Conservation (phyloP, 169 alveolate genomes). For the Plasmodium adleri region DNA sequence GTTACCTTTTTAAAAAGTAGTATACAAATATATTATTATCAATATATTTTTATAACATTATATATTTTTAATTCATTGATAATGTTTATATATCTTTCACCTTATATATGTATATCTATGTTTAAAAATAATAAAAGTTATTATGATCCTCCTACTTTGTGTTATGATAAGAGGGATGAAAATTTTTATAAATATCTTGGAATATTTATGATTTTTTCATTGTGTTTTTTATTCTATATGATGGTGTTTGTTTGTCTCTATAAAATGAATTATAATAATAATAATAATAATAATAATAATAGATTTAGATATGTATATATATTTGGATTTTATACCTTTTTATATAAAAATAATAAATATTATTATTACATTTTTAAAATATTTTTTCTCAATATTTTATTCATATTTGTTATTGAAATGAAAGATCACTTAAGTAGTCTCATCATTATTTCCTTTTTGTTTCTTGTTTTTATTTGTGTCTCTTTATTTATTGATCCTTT, state of each 20-base stretch:
- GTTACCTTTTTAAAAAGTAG: slow-evolving; percentile 42
- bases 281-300: too few relatives aligned
- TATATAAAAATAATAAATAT: slow-evolving; percentile 32
- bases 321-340: slow-evolving; percentile 71
- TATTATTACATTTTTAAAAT: slow-evolving; percentile 56
- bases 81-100: slow-evolving; percentile 64
- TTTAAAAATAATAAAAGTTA: slow-evolving; percentile 47
- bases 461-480: slow-evolving; percentile 55
- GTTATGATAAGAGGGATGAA: slow-evolving; percentile 25
- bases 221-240: slow-evolving; percentile 33
- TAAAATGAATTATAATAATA: neutral
- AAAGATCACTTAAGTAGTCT: slow-evolving; percentile 50
- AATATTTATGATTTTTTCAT: slow-evolving; percentile 9
- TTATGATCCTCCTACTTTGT: slow-evolving; percentile 52
- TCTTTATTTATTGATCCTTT: slow-evolving; percentile 49
- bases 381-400: slow-evolving; percentile 43
- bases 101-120: slow-evolving; percentile 68
- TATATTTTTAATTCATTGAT: slow-evolving; percentile 33
- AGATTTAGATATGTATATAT: slow-evolving; percentile 19
- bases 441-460: slow-evolving; percentile 30
- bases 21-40: slow-evolving; percentile 65
- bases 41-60: slow-evolving; percentile 30
- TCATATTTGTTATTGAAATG: slow-evolving; percentile 32
- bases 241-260: slow-evolving; percentile 29
- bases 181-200: slow-evolving; percentile 27